Evolutionary conservation across 2,329 filamentous ascomycete species (phyloP).

Genomic region (Penicillium paneum): DNA sequence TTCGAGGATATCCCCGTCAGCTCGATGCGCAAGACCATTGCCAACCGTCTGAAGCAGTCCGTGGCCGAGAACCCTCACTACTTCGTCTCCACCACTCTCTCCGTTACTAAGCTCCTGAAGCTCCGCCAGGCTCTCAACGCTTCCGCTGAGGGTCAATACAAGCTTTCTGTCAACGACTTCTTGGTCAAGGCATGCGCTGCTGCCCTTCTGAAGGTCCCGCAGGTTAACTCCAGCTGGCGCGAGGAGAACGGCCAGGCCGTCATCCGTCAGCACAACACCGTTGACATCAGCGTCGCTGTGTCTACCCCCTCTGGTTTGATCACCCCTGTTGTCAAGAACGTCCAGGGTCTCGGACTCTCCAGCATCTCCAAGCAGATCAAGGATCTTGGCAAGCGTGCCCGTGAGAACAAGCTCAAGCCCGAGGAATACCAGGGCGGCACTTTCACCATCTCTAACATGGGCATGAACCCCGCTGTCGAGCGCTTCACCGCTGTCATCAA

Average conservation of each 20-base stretch:
- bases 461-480: slow-evolving; percentile 96
- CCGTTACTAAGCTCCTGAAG: slow-evolving; percentile 92
- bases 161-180: slow-evolving; percentile 99
- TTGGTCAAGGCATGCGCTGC: slow-evolving; percentile 91
- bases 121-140: slow-evolving; percentile 91
- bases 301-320: slow-evolving; percentile 91
- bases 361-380: slow-evolving; percentile 87
- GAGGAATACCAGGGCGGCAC: slow-evolving; percentile 99
- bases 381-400: slow-evolving; percentile 92
- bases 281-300: slow-evolving; percentile 94
- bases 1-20: slow-evolving; percentile 82
- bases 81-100: slow-evolving; percentile 88
- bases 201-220: slow-evolving; percentile 88
- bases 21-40: slow-evolving; percentile 98
- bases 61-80: slow-evolving; percentile 95
- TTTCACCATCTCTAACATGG: slow-evolving; percentile 99
- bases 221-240: slow-evolving; percentile 92
- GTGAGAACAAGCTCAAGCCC: slow-evolving; percentile 97
- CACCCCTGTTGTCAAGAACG: slow-evolving; percentile 92
- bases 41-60: slow-evolving; percentile 82
- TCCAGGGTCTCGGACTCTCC: slow-evolving; percentile 80
- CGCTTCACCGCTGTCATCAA: slow-evolving; percentile 99
- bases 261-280: slow-evolving; percentile 89
- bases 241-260: slow-evolving; percentile 70
- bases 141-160: slow-evolving; percentile 87